A percentile compares a stretch with the other conserved stretches of the same genome.
Conservation (phyloP, 306 rosid species). For the Leucaena leucocephala region DNA sequence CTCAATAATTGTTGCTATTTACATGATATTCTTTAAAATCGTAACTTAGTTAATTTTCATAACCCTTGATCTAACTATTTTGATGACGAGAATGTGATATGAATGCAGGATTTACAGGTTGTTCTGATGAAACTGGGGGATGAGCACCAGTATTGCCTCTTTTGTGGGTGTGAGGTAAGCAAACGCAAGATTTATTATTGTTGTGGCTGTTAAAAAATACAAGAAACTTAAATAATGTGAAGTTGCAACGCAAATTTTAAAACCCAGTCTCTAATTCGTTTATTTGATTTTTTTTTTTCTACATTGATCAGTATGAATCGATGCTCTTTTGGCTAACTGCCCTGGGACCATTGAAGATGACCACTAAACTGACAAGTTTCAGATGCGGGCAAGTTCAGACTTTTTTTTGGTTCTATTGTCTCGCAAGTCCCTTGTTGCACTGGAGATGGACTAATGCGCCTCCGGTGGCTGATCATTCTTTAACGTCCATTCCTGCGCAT, state of each 20-base stretch:
- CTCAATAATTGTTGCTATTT: constrained; percentile 1
- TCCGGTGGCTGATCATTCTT: constrained; percentile 27
- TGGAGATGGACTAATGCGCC: constrained; percentile 31
- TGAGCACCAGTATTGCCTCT: constrained; percentile 82
- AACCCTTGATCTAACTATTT: constrained; percentile 18
- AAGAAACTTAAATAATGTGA: constrained; percentile 18
- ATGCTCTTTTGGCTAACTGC: constrained; percentile 70
- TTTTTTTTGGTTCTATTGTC: constrained; percentile 6
- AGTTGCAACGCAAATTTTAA: constrained; percentile 9
- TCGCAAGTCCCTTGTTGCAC: constrained; percentile 21
- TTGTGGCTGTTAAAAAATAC: constrained; percentile 6
- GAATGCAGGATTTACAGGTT: constrained; percentile 72
- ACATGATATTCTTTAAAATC: background rate
- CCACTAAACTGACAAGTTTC: constrained; percentile 50
- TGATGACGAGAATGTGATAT: constrained; percentile 12
- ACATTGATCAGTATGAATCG: constrained; percentile 79
- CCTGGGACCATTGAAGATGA: constrained; percentile 92
- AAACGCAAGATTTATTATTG: background rate
- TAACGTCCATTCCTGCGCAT: background rate
- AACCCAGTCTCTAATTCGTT: background rate
- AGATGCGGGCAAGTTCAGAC: constrained; percentile 9
- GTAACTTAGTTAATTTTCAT: constrained; percentile 11
- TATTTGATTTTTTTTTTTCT: background rate
- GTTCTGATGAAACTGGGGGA: constrained; percentile 88
- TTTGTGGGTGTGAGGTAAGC: constrained; percentile 88